A percentile compares a stretch with the other conserved stretches of the same genome.
These are phyloP conservation scores for Auricularia cornea DNA, from an alignment of 768 basidiomycete genomes.

Conservation along the genomic window DNA sequence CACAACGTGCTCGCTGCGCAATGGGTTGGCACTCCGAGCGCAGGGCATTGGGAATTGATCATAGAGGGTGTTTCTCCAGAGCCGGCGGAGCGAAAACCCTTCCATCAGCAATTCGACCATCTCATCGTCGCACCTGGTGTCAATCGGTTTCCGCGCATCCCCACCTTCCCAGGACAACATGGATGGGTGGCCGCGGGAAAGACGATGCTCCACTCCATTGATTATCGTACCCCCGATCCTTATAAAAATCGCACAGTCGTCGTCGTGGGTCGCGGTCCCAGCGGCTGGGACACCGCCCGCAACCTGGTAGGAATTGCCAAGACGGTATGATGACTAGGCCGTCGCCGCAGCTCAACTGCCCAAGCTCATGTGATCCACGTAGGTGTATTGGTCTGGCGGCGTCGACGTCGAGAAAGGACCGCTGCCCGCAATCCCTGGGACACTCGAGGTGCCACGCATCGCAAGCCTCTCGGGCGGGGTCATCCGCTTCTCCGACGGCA, in stretches of 20 bases:
- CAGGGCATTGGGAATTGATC: conserved; percentile 39
- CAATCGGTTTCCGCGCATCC: conserved; percentile 42
- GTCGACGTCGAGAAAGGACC: background rate
- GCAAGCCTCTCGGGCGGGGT: conserved; percentile 37
- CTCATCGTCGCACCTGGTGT: conserved; percentile 49
- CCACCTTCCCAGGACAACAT: conserved; percentile 38
- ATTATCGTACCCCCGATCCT: conserved; percentile 39
- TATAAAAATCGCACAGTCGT: conserved; percentile 38
- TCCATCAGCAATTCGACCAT: conserved; percentile 34
- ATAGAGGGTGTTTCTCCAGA: conserved; percentile 13
- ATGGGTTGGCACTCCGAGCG: conserved; percentile 34
- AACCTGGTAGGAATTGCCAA: conserved; percentile 34
- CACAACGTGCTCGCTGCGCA: conserved; percentile 34
- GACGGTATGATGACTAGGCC: conserved; percentile 25
- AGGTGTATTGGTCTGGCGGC: background rate
- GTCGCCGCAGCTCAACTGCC: background rate
- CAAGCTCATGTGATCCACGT: too few relatives aligned
- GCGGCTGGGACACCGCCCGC: conserved; percentile 39
- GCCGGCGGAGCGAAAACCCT: conserved; percentile 8
- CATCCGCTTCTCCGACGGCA: conserved; percentile 42
- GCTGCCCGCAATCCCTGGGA: background rate
- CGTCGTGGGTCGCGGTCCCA: conserved; percentile 40
- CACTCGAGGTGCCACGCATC: conserved; percentile 32
- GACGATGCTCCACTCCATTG: conserved; percentile 42
- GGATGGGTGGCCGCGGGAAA: conserved; percentile 34